Base-by-base conservation (phyloP, 371 early-diverging fungal genomes). In the Mucor mucedo region DNA sequence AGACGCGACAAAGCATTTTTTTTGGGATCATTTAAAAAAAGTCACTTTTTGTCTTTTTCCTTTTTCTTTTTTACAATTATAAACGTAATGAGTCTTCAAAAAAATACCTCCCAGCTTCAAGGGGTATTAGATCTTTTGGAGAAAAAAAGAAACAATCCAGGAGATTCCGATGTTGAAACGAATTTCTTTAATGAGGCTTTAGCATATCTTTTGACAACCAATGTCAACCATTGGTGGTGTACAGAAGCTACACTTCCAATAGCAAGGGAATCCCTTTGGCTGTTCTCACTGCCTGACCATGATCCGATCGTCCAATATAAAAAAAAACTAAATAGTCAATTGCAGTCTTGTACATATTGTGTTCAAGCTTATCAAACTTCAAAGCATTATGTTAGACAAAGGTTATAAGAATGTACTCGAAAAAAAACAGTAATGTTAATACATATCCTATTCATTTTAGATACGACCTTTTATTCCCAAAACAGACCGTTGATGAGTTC, bases 141-240 rank as follows among this genome's bases (percentile, higher is more conserved):
- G 16, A 50, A 67, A 8, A 71, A 65, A 10, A 60, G 56, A 35
- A 52, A 58, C 5, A 57, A 66, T 5, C 69, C 71, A 28, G 49
- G 53, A 11, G 67, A 78, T 47, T 41, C 10, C 28, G 77, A 72
- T 30, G 7, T 73, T 11, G 78, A 81, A 55, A 68, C 70, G 2
- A 68, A 59, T 8, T 78, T 81, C 40, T 81, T 71, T 40, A 78
- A 81, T 52, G 70, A 69, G 9, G 57, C 71, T 11, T 49, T 82
- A 35, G 64, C 63, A 38, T 82, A 71, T 55, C 63, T 82, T 4
- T 50, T 82, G 40, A 57, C 63, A 2, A 52, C 47, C 45, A 52
- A 55, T 14, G 52, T 70, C 5, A 62, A 69, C 40, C 82, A 82
- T 52, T 82, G 82, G 82, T 82, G 79, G 79, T 82, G 82, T 55